Percentiles rank a stretch among this genome's conserved stretches.
Evolutionary conservation across 1,139 yeast genomes (phyloP).

Genomic region (Sugiyamaella grinbergsii): DNA sequence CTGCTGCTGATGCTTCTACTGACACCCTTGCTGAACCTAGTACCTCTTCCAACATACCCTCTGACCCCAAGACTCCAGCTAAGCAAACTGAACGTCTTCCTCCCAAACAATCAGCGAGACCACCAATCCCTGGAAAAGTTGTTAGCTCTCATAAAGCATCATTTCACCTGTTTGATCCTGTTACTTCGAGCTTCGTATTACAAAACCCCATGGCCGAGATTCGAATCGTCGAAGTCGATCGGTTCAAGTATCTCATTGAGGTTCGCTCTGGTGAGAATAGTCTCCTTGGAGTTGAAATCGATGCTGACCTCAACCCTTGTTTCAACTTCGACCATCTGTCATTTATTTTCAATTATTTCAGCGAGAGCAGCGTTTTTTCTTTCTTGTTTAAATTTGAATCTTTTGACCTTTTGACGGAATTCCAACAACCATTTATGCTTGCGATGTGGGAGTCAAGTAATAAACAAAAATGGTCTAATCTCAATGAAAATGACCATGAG

Average conservation of each 20-base stretch:
- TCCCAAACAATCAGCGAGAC: background rate
- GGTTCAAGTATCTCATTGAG: conserved; percentile 53
- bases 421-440: conserved; percentile 56
- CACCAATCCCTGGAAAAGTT: conserved; percentile 9
- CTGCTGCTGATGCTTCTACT: no score
- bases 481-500: conserved; percentile 49
- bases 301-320: conserved; percentile 61
- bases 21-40: no score
- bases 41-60: background rate
- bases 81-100: conserved; percentile 19
- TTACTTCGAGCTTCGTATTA: conserved; percentile 52
- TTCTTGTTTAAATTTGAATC: conserved; percentile 61
- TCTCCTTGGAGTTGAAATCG: conserved; percentile 50
- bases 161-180: conserved; percentile 60
- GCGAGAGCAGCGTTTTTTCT: conserved; percentile 50
- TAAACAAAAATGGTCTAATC: conserved; percentile 51
- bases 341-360: conserved; percentile 65
- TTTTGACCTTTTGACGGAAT: conserved; percentile 48
- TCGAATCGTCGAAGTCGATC: conserved; percentile 47
- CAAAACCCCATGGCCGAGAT: conserved; percentile 46
- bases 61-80: conserved; percentile 23
- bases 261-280: conserved; percentile 39
- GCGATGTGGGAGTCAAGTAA: conserved; percentile 66
- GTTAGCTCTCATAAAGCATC: conserved; percentile 41
- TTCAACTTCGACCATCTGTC: conserved; percentile 60